These are phyloP conservation scores for Carex scoparia DNA, from an alignment of 176 grass and related monocot species.

Conservation along the genomic window DNA sequence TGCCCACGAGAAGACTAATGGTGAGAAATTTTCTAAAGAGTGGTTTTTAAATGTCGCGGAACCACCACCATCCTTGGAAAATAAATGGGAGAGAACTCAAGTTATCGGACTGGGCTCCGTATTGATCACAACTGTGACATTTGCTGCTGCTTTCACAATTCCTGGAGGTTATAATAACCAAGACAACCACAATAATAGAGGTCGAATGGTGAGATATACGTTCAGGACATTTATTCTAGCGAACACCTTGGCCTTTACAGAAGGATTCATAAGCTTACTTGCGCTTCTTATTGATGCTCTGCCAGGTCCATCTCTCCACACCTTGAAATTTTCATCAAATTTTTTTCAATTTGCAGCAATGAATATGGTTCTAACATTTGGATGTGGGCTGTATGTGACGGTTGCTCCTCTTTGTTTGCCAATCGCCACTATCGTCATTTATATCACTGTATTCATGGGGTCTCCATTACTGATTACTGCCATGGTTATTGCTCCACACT, in stretches of 20 bases:
- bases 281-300: too few species aligned
- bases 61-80: too few species aligned
- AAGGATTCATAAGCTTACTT: neutral
- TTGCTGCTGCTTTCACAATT: neutral
- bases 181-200: neutral
- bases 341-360: too few species aligned
- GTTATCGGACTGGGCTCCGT: conserved; percentile 1
- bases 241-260: neutral
- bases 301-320: too few species aligned
- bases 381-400: too few species aligned
- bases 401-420: too few species aligned
- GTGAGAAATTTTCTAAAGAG: too few species aligned
- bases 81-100: neutral
- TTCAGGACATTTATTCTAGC: neutral
- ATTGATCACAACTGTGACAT: neutral
- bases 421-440: neutral
- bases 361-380: neutral
- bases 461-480: too few species aligned
- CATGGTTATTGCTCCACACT: too few species aligned
- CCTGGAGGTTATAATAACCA: neutral
- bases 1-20: too few species aligned
- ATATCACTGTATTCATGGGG: neutral
- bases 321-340: too few species aligned
- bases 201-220: neutral
- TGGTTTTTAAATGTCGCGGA: too few species aligned